Evolutionary conservation across 2,329 filamentous ascomycete species (phyloP).

Genomic region (Beauveria medogensis): DNA sequence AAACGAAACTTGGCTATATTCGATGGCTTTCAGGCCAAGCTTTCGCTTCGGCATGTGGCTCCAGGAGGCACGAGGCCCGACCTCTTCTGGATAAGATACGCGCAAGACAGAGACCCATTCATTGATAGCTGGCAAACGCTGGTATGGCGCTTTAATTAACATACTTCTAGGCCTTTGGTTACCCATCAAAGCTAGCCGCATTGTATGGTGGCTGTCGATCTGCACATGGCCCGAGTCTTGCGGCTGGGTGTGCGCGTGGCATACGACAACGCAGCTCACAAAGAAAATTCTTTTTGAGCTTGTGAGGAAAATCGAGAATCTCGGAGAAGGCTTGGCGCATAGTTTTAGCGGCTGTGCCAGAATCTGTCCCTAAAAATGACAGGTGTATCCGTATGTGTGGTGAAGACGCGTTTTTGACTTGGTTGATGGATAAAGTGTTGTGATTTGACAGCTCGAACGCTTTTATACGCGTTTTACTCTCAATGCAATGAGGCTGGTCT

Average conservation of each 20-base stretch:
- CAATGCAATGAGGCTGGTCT: too few species aligned
- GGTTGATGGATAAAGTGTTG: not conserved
- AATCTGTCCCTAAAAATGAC: not conserved
- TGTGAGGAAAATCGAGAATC: not conserved
- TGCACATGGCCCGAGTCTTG: not conserved
- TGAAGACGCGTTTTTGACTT: not conserved
- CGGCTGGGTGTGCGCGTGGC: not conserved
- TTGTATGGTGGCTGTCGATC: constrained; percentile 6
- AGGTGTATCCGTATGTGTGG: not conserved
- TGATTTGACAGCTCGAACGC: not conserved
- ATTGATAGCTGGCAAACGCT: not conserved
- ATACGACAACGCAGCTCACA: too few species aligned
- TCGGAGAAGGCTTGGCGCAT: not conserved
- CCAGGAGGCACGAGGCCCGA: not conserved
- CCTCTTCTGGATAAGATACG: constrained; percentile 4
- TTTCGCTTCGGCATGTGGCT: not conserved
- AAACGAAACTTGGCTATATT: not conserved
- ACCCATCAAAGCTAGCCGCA: not conserved
- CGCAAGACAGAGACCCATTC: not conserved
- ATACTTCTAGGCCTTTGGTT: not conserved
- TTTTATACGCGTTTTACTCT: not conserved
- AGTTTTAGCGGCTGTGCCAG: not conserved
- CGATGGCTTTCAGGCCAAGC: not conserved
- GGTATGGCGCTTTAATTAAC: not conserved
- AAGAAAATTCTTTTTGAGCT: not conserved